Base-by-base conservation (phyloP, 257 asterid species). In the Verbena officinalis region DNA sequence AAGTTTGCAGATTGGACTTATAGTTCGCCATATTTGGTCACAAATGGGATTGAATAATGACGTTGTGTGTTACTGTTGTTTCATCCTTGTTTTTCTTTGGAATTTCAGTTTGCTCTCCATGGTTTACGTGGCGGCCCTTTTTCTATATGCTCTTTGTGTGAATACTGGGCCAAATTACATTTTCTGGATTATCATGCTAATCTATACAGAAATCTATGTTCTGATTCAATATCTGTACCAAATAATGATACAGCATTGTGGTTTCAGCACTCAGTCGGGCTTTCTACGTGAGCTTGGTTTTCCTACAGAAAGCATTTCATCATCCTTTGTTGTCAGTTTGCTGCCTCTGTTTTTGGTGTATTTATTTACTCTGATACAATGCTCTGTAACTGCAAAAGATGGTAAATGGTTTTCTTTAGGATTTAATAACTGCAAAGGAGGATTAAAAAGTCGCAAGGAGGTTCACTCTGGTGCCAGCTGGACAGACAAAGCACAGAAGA, bases 351-450 rank as follows among this genome's bases (percentile, higher is more conserved):
- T 83, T 71, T 75, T 83, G 64, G 84, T 86, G 62, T 86, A 86
- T 50, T 77, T 86, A 31, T 83, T 79, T 59, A 86, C 90, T 67
- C 87, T 86, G 55, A 72, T 86, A 62, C 90, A 86, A 83, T 83
- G 87, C 75, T 83, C 90, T 62, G 83, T 86, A 59, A 86, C 90
- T 27, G 90, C 87, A 74, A 86, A 86, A 81, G 94, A 81, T 24
- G 86, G 90, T n/a, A 84, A 83, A 74, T 79, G 88, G 94, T 78
- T 70, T 78, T 80, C 85, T 9, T 49, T 68, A 12, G 90, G 84
- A 21, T 72, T 59, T 54, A 60, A 72, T 63, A 73, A 43, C 57
- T 48, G 69, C 33, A 79, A 70, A 54, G 78, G 83, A n/a, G 70
- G 83, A 36, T 33, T 62, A 31, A 55, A 61, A 69, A 72, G 75